Conservation (phyloP, 371 early-diverging fungal genomes). For the Mucor velutinosus region DNA sequence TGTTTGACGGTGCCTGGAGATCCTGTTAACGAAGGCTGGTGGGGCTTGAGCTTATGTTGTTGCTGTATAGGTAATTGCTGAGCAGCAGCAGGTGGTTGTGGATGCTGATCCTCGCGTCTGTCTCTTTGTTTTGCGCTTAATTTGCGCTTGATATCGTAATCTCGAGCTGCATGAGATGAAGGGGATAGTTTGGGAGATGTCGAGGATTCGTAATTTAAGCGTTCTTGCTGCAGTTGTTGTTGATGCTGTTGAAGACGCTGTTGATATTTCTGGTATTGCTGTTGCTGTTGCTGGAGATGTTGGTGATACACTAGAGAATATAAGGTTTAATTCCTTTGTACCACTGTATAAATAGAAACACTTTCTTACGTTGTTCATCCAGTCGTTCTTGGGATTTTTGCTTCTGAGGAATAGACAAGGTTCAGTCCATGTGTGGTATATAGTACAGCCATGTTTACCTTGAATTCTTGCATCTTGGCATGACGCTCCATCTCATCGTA, state of each 20-base stretch:
- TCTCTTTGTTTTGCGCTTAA: slow-evolving; percentile 53
- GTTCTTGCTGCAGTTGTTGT: slow-evolving; percentile 16
- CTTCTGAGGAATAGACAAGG: not conserved
- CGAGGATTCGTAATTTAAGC: not conserved
- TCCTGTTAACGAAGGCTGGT: slow-evolving; percentile 29
- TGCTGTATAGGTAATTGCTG: slow-evolving; percentile 35
- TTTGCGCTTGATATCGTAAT: slow-evolving; percentile 52
- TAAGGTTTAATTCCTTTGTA: slow-evolving; percentile 2
- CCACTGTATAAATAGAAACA: not conserved
- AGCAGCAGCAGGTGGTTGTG: slow-evolving; percentile 25
- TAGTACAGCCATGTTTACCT: not conserved
- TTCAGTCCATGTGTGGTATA: not conserved
- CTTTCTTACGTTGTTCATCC: slow-evolving; percentile 12
- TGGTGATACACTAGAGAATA: slow-evolving; percentile 24
- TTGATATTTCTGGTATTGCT: slow-evolving; percentile 20
- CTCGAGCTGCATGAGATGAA: slow-evolving; percentile 42
- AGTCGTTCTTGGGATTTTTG: slow-evolving; percentile 10
- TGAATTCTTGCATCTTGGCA: not conserved
- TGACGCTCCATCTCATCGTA: not conserved
- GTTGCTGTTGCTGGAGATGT: slow-evolving; percentile 18
- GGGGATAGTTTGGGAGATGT: slow-evolving; percentile 12
- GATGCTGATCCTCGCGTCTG: slow-evolving; percentile 46
- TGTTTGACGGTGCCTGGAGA: slow-evolving; percentile 50
- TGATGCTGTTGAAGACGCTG: slow-evolving; percentile 15
- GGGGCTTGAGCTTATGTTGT: slow-evolving; percentile 20